Evolutionary conservation across 805 yeast species (phyloP), one percentile per base, ranked within the genome.

Genomic region (Myxozyma geophila): DNA sequence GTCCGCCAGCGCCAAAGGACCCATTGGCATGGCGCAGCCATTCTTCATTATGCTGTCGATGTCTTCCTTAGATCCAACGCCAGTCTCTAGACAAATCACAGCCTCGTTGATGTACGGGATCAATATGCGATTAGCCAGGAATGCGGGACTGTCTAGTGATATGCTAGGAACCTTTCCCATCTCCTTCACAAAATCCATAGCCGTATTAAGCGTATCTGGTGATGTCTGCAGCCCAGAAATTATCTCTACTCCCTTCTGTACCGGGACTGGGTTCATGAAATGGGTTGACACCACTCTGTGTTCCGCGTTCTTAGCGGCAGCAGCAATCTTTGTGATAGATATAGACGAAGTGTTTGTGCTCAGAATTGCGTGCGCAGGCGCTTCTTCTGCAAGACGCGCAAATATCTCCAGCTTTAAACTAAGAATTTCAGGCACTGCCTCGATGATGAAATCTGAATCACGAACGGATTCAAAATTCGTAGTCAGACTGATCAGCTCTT

Each of bases 11-110:
- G 75, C 76, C 37, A 79, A 69, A 2, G 81, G 81, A 7, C 81
- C 81, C 80, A 79, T 78, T 28, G 81, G 81, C 80, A 79, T 76
- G 33, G 81, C 82, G 64, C 81, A 79, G 33, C 82, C 81, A 63
- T 77, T 77, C 70, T 74, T 76, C 81, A 79, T 78, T 68, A 79
- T 79, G 64, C 69, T 76, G 71, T 79, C 81, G 58, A 79, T 77
- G 62, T 78, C 80, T 63, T 79, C 80, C 60, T 74, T 72, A 39
- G 66, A 44, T 51, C 81, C 81, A 28, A 78, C 63, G 12, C 81
- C 81, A 10, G 76, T 74, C 71, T 79, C 81, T 9, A 74, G 63
- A 47, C 76, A 71, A 43, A 76, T 70, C 59, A 78, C 73, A 15
- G 82, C 81, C 71, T 79, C 82, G 66, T 79, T 79, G 70, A 79